Conservation (phyloP, 108 stramenopile genomes). For the Nitzschia sp. region DNA sequence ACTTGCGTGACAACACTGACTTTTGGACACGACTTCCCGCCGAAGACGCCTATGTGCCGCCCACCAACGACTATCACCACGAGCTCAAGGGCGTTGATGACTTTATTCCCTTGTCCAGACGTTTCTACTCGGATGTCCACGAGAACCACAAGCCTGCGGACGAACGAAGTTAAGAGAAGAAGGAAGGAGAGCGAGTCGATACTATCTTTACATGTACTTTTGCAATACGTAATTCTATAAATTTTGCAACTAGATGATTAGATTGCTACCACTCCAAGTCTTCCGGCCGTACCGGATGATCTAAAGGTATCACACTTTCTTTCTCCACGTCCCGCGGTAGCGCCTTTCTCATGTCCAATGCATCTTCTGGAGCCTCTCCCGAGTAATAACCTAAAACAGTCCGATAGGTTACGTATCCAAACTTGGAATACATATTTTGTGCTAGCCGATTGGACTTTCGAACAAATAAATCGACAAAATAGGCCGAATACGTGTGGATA, state of each 20-base stretch:
- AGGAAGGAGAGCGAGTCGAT: too few relatives aligned
- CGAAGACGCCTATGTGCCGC: constrained; percentile 62
- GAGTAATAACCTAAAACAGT: constrained; percentile 92
- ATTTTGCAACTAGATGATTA: background rate
- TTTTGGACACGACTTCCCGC: constrained; percentile 65
- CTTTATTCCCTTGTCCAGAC: constrained; percentile 34
- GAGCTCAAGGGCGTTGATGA: constrained; percentile 16
- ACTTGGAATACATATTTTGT: constrained; percentile 93
- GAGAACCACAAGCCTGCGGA: constrained; percentile 26
- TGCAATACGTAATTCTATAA: background rate
- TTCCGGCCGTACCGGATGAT: constrained; percentile 84
- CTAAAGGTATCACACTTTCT: constrained; percentile 85
- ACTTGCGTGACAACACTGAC: constrained; percentile 64
- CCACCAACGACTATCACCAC: constrained; percentile 38
- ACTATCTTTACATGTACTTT: background rate
- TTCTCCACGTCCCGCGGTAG: constrained; percentile 85
- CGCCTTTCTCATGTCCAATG: constrained; percentile 91
- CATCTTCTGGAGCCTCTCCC: constrained; percentile 88
- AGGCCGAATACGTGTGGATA: constrained; percentile 79
- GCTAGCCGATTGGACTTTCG: constrained; percentile 93
- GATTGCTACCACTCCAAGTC: constrained; percentile 89
- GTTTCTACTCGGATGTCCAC: constrained; percentile 51
- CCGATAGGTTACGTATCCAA: constrained; percentile 93
- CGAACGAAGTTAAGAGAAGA: background rate
- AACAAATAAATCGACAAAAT: constrained; percentile 99